Conservation (phyloP, 495 filamentous ascomycete species). For the Penicillium subrubescens region DNA sequence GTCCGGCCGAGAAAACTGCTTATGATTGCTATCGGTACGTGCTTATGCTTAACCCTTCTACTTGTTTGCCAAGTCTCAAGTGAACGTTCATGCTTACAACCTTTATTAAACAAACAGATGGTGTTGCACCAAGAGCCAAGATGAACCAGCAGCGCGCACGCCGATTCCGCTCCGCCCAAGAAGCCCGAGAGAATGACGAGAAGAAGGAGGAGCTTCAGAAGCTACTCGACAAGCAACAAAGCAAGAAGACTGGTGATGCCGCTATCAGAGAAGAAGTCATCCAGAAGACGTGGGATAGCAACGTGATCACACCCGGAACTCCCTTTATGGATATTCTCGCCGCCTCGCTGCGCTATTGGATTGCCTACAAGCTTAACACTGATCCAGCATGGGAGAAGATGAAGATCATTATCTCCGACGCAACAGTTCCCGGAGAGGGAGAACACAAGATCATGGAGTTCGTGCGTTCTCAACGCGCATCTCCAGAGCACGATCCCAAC, state of each 20-base stretch:
- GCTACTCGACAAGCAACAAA: slow-evolving; percentile 70
- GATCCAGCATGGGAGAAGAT: slow-evolving; percentile 94
- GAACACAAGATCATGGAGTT: slow-evolving; percentile 99
- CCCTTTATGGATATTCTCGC: slow-evolving; percentile 99
- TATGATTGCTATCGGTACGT: slow-evolving; percentile 96
- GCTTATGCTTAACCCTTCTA: not conserved
- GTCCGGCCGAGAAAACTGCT: slow-evolving; percentile 91
- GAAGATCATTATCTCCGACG: slow-evolving; percentile 98
- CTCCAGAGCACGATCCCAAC: slow-evolving; percentile 92
- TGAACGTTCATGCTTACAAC: not conserved
- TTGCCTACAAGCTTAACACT: slow-evolving; percentile 92
- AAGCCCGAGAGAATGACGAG: slow-evolving; percentile 90
- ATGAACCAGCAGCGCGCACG: slow-evolving; percentile 97
- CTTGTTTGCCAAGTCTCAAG: not conserved
- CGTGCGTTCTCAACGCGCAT: slow-evolving; percentile 86
- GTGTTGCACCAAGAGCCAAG: slow-evolving; percentile 90
- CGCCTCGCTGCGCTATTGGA: slow-evolving; percentile 91
- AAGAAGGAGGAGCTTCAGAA: slow-evolving; percentile 86
- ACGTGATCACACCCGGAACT: slow-evolving; percentile 96
- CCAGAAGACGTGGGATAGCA: slow-evolving; percentile 95
- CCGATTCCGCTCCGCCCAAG: slow-evolving; percentile 88
- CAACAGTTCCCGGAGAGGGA: slow-evolving; percentile 95
- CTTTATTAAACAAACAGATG: slow-evolving; percentile 56
- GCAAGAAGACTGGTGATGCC: slow-evolving; percentile 55
- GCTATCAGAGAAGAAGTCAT: slow-evolving; percentile 63